Evolutionary conservation across 2,329 filamentous ascomycete genomes (phyloP).

Genomic region (Aureobasidium leucospermi): DNA sequence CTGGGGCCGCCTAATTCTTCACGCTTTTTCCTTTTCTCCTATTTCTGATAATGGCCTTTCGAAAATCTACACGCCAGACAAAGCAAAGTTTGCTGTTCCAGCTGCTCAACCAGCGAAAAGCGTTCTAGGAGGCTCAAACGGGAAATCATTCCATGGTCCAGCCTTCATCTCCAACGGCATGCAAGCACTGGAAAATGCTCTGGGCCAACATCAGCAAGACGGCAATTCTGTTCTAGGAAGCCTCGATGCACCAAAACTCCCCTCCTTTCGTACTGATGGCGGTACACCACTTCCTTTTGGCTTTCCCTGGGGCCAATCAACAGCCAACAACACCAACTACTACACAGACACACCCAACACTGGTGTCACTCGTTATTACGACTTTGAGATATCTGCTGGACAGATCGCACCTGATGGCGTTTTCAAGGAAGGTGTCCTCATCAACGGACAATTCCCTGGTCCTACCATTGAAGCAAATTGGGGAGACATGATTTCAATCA

Average conservation of each 20-base stretch:
- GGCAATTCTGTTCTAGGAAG: conserved; percentile 17
- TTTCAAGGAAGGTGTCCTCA: conserved; percentile 19
- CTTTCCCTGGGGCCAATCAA: conserved; percentile 25
- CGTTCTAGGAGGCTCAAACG: neutral
- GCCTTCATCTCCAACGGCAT: conserved; percentile 5
- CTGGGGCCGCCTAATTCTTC: conserved; percentile 6
- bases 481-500: conserved; percentile 43
- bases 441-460: conserved; percentile 61
- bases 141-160: neutral
- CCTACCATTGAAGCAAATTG: conserved; percentile 49
- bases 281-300: conserved; percentile 17
- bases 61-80: neutral
- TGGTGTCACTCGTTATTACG: conserved; percentile 28
- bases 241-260: conserved; percentile 15
- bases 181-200: conserved; percentile 1
- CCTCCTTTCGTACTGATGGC: conserved; percentile 19
- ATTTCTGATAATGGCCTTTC: neutral
- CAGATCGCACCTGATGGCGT: conserved; percentile 30
- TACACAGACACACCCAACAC: conserved; percentile 26
- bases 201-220: conserved; percentile 12
- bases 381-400: conserved; percentile 24
- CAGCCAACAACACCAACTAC: conserved; percentile 23
- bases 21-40: conserved; percentile 4
- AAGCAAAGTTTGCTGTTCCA: neutral
- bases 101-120: neutral